Conservation (phyloP, 2,329 filamentous ascomycete genomes). For the Pseudohalonectria lignicola region DNA sequence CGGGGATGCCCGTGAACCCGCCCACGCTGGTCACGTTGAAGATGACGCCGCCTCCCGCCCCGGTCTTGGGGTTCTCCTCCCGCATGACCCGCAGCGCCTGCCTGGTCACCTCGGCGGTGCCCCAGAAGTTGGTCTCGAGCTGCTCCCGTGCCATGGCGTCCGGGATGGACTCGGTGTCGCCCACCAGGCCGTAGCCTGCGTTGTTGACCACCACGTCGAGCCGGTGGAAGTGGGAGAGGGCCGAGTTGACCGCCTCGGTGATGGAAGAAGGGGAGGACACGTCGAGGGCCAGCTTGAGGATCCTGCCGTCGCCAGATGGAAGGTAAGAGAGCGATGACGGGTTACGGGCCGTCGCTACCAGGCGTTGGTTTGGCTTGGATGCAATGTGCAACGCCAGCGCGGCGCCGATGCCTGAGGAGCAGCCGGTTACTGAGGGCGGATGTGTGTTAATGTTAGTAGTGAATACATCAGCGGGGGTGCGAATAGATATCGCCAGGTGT, state of each 20-base stretch:
- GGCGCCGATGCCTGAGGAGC: constrained; percentile 34
- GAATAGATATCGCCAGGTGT: neutral
- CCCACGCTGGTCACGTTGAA: constrained; percentile 45
- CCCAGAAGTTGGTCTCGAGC: constrained; percentile 19
- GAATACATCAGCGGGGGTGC: neutral
- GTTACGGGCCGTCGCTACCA: constrained; percentile 38
- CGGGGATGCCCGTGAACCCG: constrained; percentile 22
- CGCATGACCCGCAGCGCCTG: constrained; percentile 18
- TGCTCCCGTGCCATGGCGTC: constrained; percentile 12
- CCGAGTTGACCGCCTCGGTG: constrained; percentile 1
- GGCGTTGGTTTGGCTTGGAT: constrained; percentile 22
- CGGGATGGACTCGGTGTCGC: constrained; percentile 14
- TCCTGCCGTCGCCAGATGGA: constrained; percentile 23
- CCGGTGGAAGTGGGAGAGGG: constrained; percentile 3
- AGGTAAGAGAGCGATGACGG: constrained; percentile 26
- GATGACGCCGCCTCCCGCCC: constrained; percentile 34
- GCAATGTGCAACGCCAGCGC: constrained; percentile 25
- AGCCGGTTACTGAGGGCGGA: constrained; percentile 31
- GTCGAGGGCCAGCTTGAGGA: constrained; percentile 35
- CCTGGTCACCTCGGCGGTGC: constrained; percentile 12
- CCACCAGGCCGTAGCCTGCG: constrained; percentile 28
- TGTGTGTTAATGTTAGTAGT: neutral
- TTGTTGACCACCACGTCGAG: constrained; percentile 9
- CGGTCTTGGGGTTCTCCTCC: constrained; percentile 11
- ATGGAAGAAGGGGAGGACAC: constrained; percentile 25